Conservation (phyloP, 75 land plant species). For the Sequoia sempervirens region DNA sequence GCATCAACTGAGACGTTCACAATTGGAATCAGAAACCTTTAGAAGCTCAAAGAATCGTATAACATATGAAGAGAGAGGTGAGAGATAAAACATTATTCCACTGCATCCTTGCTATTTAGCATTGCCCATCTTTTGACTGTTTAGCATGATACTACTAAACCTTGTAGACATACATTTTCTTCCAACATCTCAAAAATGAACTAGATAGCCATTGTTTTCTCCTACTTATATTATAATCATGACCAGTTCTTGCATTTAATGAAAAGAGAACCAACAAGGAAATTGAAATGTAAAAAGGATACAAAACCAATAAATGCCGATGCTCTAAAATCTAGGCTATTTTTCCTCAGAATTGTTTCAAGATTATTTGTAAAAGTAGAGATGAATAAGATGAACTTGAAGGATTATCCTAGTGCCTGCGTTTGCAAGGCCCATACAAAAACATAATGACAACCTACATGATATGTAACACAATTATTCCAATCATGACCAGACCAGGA, state of each 20-base stretch:
- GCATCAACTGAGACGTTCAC: background rate
- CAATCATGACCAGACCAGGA: background rate
- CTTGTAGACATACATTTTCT: background rate
- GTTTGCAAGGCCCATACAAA: background rate
- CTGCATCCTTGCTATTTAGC: too few species aligned
- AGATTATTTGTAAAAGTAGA: background rate
- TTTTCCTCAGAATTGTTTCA: background rate
- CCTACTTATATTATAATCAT: background rate
- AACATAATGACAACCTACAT: background rate
- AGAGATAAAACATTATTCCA: background rate
- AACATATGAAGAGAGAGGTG: background rate
- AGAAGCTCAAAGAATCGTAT: background rate
- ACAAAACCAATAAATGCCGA: background rate
- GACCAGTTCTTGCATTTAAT: background rate
- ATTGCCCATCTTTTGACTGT: background rate
- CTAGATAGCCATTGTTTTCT: background rate
- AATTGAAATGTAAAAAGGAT: background rate
- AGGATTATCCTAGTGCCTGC: background rate
- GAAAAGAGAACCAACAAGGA: background rate
- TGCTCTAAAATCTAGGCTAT: background rate
- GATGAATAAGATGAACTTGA: background rate
- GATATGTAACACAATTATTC: background rate
- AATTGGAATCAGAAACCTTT: background rate
- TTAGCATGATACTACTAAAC: background rate
- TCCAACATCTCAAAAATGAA: background rate